These are phyloP conservation scores for Sporobolus alterniflorus DNA, from an alignment of 202 grass and related monocot genomes.

Conservation along the genomic window DNA sequence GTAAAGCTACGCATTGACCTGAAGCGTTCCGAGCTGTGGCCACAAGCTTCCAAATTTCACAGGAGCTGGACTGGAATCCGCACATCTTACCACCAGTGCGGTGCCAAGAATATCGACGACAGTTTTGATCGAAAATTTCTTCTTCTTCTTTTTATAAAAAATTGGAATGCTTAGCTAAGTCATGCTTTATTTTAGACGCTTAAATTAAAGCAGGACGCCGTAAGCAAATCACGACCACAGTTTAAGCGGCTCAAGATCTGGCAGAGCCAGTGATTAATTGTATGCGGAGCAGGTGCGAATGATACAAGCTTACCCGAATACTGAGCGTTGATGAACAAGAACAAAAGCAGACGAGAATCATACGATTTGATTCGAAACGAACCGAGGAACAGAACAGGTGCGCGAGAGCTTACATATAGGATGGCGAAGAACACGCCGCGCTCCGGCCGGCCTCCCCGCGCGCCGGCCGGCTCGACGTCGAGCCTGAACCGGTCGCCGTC, in stretches of 20 bases:
- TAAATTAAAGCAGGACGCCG: background rate
- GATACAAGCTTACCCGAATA: background rate
- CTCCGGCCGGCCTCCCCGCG: slow-evolving; percentile 6
- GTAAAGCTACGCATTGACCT: slow-evolving; percentile 49
- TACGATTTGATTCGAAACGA: slow-evolving; percentile 7
- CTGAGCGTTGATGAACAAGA: background rate
- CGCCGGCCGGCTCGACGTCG: slow-evolving; percentile 12
- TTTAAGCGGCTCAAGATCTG: slow-evolving; percentile 5
- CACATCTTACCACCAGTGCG: background rate
- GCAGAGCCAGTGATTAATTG: background rate
- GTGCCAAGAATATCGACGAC: background rate
- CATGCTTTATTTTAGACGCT: slow-evolving; percentile 4
- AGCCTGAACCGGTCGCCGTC: slow-evolving; percentile 55
- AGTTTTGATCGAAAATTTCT: background rate
- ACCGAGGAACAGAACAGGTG: background rate
- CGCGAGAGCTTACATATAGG: slow-evolving; percentile 74
- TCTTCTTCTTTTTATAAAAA: background rate
- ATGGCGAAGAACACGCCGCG: slow-evolving; percentile 66
- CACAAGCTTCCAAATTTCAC: slow-evolving; percentile 24
- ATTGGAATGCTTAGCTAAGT: background rate
- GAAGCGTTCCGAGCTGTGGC: slow-evolving; percentile 28
- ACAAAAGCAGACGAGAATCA: background rate
- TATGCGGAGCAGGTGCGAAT: background rate
- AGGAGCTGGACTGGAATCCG: slow-evolving; percentile 32
- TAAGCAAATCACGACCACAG: background rate